These are phyloP conservation scores for Sutorius eximius DNA, from an alignment of 1,284 basidiomycete species.

Conservation along the genomic window DNA sequence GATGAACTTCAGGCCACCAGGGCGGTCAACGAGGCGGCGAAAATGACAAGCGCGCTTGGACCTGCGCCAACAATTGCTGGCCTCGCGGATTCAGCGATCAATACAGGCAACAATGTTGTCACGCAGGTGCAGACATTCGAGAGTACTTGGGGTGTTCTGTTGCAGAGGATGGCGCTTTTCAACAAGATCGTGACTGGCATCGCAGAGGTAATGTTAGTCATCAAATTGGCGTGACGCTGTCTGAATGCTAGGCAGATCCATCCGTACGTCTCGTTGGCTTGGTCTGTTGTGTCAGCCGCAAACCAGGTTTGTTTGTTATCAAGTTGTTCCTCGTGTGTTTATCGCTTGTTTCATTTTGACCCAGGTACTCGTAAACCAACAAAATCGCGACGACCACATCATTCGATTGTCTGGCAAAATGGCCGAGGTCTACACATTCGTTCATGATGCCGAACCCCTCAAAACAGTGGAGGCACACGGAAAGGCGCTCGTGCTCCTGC, in stretches of 20 bases:
- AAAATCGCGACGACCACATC: background rate
- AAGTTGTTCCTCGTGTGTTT: background rate
- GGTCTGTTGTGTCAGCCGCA: slow-evolving; percentile 2
- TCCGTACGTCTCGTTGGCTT: slow-evolving; percentile 2
- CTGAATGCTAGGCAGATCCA: slow-evolving; percentile 1
- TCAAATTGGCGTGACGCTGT: background rate
- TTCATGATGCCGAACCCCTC: background rate
- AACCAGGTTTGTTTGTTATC: background rate
- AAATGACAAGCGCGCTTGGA: too few species aligned
- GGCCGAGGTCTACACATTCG: background rate
- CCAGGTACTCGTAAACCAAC: background rate
- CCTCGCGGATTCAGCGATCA: background rate
- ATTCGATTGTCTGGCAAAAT: background rate
- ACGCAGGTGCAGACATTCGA: background rate
- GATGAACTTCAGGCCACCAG: background rate
- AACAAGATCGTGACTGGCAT: background rate
- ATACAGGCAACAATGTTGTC: background rate
- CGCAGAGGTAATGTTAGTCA: background rate
- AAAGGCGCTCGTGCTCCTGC: background rate
- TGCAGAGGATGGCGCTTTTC: background rate
- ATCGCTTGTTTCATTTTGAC: background rate
- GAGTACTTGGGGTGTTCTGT: background rate
- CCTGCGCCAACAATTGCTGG: background rate
- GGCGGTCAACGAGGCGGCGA: background rate
- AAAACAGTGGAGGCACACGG: background rate